Conservation (phyloP, 2,329 filamentous ascomycete genomes). For the Botryotinia calthae region DNA sequence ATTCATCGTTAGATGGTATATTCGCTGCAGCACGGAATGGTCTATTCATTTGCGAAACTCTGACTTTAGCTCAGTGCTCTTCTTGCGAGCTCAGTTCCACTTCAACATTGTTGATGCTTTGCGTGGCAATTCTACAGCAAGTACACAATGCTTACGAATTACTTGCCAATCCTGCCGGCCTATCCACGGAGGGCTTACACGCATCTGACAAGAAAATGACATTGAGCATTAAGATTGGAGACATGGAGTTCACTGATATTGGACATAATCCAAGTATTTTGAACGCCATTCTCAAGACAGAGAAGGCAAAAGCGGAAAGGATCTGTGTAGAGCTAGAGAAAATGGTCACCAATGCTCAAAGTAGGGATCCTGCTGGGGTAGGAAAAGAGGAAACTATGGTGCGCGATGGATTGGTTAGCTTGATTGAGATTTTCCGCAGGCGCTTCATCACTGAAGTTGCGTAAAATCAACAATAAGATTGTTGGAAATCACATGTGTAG, state of each 20-base stretch:
- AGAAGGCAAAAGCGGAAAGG: not conserved
- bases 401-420: not conserved
- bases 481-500: no score
- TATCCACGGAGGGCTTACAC: not conserved
- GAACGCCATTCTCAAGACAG: not conserved
- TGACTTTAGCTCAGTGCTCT: not conserved
- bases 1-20: not conserved
- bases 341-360: not conserved
- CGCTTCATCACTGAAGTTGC: not conserved
- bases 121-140: not conserved
- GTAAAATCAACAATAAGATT: not conserved
- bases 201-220: not conserved
- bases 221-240: constrained; percentile 1
- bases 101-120: not conserved
- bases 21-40: not conserved
- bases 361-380: not conserved
- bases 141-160: constrained; percentile 6
- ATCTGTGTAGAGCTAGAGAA: not conserved
- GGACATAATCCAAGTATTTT: not conserved
- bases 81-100: not conserved
- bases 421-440: not conserved
- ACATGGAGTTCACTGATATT: not conserved
- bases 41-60: not conserved
- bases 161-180: not conserved
- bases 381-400: not conserved